A percentile compares a stretch with the other conserved stretches of the same genome.
These are phyloP conservation scores for Elymus sibiricus DNA, from an alignment of 176 grass and related monocot species.

Conservation along the genomic window DNA sequence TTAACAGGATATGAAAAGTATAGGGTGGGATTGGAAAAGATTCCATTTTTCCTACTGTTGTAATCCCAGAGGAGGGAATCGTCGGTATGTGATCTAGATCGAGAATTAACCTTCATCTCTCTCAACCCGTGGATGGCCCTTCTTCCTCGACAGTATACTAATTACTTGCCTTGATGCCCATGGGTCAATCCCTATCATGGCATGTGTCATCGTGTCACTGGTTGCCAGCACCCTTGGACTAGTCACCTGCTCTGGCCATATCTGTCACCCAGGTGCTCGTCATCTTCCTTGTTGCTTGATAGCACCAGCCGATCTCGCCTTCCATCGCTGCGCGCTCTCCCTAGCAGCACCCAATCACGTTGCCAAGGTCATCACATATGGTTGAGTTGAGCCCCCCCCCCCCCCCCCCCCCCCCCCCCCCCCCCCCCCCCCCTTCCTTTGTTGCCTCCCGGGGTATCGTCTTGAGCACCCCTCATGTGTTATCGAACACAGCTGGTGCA, in stretches of 20 bases:
- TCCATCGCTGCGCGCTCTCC: background rate
- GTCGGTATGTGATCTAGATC: background rate
- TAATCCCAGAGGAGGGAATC: background rate
- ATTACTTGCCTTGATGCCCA: background rate
- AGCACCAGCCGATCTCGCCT: background rate
- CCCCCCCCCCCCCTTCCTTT: too few species aligned
- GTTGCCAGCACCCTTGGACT: background rate
- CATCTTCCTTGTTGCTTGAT: background rate
- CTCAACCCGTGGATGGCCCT: background rate
- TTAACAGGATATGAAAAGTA: background rate
- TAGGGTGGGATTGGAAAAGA: background rate
- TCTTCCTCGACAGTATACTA: background rate
- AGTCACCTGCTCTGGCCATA: background rate
- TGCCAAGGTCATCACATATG: background rate
- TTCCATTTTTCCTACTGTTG: background rate
- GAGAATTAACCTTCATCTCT: background rate
- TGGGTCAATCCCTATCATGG: background rate
- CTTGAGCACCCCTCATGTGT: background rate
- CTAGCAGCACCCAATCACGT: background rate
- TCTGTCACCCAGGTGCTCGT: background rate
- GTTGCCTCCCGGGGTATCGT: background rate
- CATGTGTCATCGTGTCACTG: background rate
- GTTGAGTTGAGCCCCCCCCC: background rate
- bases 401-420: too few species aligned
- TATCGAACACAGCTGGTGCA: background rate